A percentile compares a stretch with the other conserved stretches of the same genome.
These are phyloP conservation scores for Cyclotella choctawhatcheeana DNA, from an alignment of 108 stramenopile genomes.

Conservation along the genomic window DNA sequence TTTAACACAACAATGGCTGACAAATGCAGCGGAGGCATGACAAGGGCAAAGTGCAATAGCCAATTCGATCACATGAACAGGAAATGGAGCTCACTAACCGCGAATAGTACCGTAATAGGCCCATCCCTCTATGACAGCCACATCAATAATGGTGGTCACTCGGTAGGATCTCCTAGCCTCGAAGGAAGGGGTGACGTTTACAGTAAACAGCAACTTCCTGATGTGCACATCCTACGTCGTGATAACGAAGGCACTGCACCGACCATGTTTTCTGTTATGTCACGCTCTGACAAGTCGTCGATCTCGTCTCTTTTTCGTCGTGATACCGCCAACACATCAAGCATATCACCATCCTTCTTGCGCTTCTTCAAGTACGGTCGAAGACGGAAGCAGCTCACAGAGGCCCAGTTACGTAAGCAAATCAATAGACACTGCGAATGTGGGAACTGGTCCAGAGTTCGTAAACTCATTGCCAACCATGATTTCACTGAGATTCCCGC, in stretches of 20 bases:
- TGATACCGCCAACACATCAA: neutral
- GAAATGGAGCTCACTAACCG: too few species aligned
- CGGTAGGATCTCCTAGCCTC: neutral
- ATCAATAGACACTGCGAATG: conserved; percentile 17
- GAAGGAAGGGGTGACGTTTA: neutral
- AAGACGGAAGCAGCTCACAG: conserved; percentile 12
- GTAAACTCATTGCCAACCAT: conserved; percentile 26
- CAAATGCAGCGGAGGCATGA: too few species aligned
- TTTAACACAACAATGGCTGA: too few species aligned
- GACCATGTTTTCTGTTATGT: conserved; percentile 25
- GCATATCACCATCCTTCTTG: neutral
- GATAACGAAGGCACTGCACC: neutral
- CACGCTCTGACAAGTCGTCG: conserved; percentile 8
- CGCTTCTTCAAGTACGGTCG: neutral
- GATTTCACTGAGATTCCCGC: conserved; percentile 38
- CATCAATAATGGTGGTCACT: neutral
- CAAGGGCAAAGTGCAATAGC: too few species aligned
- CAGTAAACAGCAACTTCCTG: neutral
- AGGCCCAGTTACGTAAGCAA: conserved; percentile 35
- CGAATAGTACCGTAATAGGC: too few species aligned
- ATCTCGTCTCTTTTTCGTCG: neutral
- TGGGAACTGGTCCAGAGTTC: conserved; percentile 31
- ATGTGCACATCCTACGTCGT: conserved; percentile 21
- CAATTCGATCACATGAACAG: too few species aligned
- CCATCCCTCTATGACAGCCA: neutral